Evolutionary conservation across 2,329 filamentous ascomycete genomes (phyloP).

Genomic region (Podosphaera xanthii): DNA sequence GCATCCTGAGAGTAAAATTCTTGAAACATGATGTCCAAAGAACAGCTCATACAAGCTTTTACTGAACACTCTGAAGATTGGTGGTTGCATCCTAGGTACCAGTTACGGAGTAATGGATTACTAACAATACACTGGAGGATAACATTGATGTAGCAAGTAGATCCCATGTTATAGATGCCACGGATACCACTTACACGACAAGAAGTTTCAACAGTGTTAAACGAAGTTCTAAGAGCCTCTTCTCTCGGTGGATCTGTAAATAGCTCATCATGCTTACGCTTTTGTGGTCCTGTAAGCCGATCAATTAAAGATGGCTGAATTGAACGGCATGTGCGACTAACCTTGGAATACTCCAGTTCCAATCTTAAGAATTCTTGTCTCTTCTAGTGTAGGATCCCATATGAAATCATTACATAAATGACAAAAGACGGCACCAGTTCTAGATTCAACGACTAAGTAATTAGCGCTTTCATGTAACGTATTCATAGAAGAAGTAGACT

Average conservation of each 20-base stretch:
- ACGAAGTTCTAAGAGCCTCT: constrained; percentile 52
- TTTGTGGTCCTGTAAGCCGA: constrained; percentile 27
- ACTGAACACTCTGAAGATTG: constrained; percentile 44
- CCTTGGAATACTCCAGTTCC: constrained; percentile 42
- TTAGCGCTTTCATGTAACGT: constrained; percentile 2
- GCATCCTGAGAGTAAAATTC: constrained; percentile 51
- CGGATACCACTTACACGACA: constrained; percentile 74
- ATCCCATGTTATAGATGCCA: constrained; percentile 92
- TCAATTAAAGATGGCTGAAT: constrained; percentile 1
- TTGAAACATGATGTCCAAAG: constrained; percentile 52
- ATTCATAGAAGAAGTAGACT: constrained; percentile 8
- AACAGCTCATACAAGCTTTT: constrained; percentile 41
- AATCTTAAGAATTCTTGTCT: constrained; percentile 47
- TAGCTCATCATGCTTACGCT: constrained; percentile 54
- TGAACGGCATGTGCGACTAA: constrained; percentile 17
- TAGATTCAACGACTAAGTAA: constrained; percentile 50
- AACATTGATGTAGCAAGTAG: constrained; percentile 95
- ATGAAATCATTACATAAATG: constrained; percentile 66
- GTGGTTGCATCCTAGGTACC: constrained; percentile 80
- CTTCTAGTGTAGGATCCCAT: constrained; percentile 61
- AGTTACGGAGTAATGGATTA: constrained; percentile 77
- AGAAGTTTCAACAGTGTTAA: constrained; percentile 56
- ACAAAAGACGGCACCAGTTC: constrained; percentile 53
- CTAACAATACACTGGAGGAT: constrained; percentile 84
- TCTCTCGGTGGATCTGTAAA: constrained; percentile 42